phyloP scores from a whole-genome alignment of 257 asterid species.

The Solanum sejunctum region DNA sequence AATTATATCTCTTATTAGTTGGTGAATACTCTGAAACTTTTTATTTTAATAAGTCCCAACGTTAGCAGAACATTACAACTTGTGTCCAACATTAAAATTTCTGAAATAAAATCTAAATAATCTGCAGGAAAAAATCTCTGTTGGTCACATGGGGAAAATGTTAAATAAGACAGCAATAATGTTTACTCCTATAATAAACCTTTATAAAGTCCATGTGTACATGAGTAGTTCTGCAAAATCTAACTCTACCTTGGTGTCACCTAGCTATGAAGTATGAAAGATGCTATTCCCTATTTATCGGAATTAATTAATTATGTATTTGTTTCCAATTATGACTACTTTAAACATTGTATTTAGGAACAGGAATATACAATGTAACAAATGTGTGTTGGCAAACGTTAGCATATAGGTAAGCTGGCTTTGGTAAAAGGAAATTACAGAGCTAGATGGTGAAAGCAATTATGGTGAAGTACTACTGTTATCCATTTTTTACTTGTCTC shows the following conservation, averaged over 20 bases:
- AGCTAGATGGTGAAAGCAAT: background rate
- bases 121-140: background rate
- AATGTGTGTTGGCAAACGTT: background rate
- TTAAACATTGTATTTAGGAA: background rate
- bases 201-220: slow-evolving; percentile 29
- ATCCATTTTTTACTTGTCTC: fast-evolving
- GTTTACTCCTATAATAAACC: background rate
- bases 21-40: background rate
- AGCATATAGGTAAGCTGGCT: background rate
- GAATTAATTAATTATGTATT: background rate
- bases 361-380: background rate
- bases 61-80: background rate
- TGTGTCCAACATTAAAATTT: background rate
- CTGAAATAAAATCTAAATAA: background rate
- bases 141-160: slow-evolving; percentile 7
- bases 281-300: slow-evolving; percentile 38
- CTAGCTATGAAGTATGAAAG: slow-evolving; percentile 45
- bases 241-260: slow-evolving; percentile 51
- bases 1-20: background rate
- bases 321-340: background rate
- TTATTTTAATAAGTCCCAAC: background rate
- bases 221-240: slow-evolving; percentile 25
- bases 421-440: background rate
- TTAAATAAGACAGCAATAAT: slow-evolving; percentile 24
- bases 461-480: slow-evolving; percentile 3